phyloP scores from a whole-genome alignment of 2,329 filamentous ascomycete genomes.

The Xylaria sp. region DNA sequence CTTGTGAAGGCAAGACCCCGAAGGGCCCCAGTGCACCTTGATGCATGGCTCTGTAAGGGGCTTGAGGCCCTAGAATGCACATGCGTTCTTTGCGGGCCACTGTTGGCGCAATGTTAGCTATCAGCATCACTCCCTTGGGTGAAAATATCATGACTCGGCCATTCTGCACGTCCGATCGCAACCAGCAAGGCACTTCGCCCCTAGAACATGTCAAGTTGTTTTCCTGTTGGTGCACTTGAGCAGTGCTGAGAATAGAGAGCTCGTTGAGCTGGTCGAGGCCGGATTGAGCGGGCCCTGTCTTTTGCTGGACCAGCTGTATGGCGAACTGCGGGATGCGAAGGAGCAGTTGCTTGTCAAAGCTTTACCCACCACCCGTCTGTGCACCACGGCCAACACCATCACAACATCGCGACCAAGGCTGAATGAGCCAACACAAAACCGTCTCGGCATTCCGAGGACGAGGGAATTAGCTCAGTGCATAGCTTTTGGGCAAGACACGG shows the following conservation, averaged over 20 bases:
- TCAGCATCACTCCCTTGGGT: conserved; percentile 14
- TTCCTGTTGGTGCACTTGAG: background rate
- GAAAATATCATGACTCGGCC: background rate
- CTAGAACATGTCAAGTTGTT: background rate
- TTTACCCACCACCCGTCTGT: conserved; percentile 28
- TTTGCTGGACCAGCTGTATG: conserved; percentile 20
- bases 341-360: conserved; percentile 20
- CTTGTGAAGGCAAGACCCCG: background rate
- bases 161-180: background rate
- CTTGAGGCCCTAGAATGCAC: conserved; percentile 3
- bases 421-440: conserved; percentile 18
- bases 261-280: conserved; percentile 18
- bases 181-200: background rate
- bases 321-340: conserved; percentile 19
- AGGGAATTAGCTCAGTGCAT: conserved; percentile 6
- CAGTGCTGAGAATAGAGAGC: background rate
- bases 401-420: conserved; percentile 11
- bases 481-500: conserved; percentile 16
- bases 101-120: conserved; percentile 24
- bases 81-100: conserved; percentile 18
- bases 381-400: conserved; percentile 21
- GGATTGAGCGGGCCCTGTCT: conserved; percentile 27
- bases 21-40: conserved; percentile 8
- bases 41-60: background rate
- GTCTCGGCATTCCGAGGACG: conserved; percentile 9